Conservation (phyloP, 2,329 filamentous ascomycete species). For the Pseudonectria foliicola region DNA sequence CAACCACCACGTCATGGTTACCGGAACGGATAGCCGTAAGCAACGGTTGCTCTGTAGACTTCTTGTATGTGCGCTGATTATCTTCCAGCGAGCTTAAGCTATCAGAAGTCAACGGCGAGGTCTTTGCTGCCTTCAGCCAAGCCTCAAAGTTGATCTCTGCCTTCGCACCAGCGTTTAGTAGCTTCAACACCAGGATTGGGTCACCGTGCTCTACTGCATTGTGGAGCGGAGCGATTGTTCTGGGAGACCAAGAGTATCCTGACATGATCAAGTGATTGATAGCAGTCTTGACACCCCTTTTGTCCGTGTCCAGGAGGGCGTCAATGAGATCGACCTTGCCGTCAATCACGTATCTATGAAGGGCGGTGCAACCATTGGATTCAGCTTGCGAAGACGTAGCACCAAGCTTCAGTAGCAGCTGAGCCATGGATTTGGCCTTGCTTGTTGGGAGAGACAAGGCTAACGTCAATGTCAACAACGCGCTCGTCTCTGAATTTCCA, state of each 20-base stretch:
- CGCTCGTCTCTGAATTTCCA: conserved; percentile 43
- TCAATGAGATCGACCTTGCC: conserved; percentile 43
- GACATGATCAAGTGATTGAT: conserved; percentile 56
- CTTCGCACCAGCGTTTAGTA: conserved; percentile 58
- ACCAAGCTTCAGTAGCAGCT: conserved; percentile 59
- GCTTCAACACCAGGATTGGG: conserved; percentile 43
- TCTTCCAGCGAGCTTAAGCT: conserved; percentile 34
- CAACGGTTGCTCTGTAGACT: conserved; percentile 55
- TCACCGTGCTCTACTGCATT: conserved; percentile 51
- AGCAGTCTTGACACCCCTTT: conserved; percentile 52
- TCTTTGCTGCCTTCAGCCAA: conserved; percentile 52
- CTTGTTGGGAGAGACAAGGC: conserved; percentile 56
- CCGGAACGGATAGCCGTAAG: conserved; percentile 47
- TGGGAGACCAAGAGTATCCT: conserved; percentile 25
- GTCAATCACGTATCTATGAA: conserved; percentile 56
- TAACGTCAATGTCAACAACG: conserved; percentile 65
- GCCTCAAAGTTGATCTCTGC: conserved; percentile 54
- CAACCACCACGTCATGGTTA: conserved; percentile 40
- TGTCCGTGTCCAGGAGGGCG: conserved; percentile 47
- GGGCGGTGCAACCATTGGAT: conserved; percentile 52
- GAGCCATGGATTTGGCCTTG: conserved; percentile 57
- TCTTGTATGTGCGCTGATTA: conserved; percentile 42
- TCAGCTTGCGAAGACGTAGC: conserved; percentile 70
- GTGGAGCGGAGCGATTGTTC: conserved; percentile 45
- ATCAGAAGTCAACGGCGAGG: conserved; percentile 31